Percentiles rank a stretch among this genome's conserved stretches.
Conservation (phyloP, 2,329 filamentous ascomycete species). For the Cladophialophora chaetospira region DNA sequence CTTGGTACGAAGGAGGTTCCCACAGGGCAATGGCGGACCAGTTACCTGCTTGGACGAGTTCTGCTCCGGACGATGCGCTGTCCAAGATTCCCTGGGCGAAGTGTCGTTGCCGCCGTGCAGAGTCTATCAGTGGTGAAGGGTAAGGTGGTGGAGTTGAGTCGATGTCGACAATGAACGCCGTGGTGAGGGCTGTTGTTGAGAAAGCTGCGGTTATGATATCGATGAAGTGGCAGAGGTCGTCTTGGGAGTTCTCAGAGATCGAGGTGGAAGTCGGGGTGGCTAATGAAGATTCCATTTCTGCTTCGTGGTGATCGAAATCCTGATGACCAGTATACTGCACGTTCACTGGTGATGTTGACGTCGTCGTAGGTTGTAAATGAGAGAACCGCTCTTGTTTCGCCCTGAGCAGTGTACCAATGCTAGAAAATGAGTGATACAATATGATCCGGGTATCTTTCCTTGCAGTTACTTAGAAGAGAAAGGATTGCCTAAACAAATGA, state of each 20-base stretch:
- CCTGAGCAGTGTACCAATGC: neutral
- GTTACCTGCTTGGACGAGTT: constrained; percentile 30
- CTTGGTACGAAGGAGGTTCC: constrained; percentile 28
- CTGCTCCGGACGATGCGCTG: constrained; percentile 24
- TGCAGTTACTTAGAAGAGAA: too few species aligned
- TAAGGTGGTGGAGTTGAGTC: constrained; percentile 29
- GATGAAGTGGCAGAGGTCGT: constrained; percentile 25
- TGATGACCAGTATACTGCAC: neutral
- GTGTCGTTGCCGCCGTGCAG: constrained; percentile 22
- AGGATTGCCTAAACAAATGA: neutral
- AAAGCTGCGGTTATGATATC: constrained; percentile 29
- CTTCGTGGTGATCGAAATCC: neutral
- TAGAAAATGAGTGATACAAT: neutral
- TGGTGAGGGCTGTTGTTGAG: constrained; percentile 20
- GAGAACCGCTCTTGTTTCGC: neutral
- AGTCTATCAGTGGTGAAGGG: constrained; percentile 21
- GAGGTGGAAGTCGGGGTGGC: constrained; percentile 6
- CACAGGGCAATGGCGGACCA: constrained; percentile 31
- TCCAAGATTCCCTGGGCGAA: constrained; percentile 27
- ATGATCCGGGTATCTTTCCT: neutral
- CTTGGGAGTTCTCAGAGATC: constrained; percentile 13
- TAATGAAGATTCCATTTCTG: neutral
- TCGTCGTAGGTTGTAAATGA: neutral
- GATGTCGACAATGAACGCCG: constrained; percentile 29
- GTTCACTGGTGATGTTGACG: neutral